Evolutionary conservation across 2,329 filamentous ascomycete genomes (phyloP).

Genomic region (Nannizziopsis arthrosporioides): DNA sequence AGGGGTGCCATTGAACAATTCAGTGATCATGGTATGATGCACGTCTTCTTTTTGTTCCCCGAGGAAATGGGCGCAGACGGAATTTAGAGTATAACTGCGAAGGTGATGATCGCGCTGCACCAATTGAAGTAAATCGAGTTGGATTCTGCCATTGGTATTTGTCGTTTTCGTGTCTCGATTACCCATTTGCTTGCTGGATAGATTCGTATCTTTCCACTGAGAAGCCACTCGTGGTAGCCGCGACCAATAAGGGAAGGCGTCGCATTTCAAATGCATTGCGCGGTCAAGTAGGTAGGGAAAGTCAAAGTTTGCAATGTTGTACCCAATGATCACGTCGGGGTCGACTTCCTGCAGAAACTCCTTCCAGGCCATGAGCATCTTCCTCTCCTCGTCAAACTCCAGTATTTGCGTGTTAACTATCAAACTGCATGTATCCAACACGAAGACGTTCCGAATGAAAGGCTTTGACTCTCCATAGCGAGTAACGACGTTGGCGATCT

Average conservation of each 20-base stretch:
- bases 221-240: constrained; percentile 62
- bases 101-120: constrained; percentile 91
- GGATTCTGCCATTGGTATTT: constrained; percentile 86
- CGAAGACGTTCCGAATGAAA: constrained; percentile 94
- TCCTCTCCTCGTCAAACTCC: constrained; percentile 66
- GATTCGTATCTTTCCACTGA: constrained; percentile 64
- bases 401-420: constrained; percentile 93
- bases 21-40: constrained; percentile 98
- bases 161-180: constrained; percentile 88
- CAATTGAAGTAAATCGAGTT: constrained; percentile 86
- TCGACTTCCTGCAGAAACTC: constrained; percentile 83
- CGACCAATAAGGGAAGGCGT: constrained; percentile 76
- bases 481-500: constrained; percentile 94
- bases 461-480: constrained; percentile 90
- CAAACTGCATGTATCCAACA: constrained; percentile 76
- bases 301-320: constrained; percentile 98
- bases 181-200: constrained; percentile 97
- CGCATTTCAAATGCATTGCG: constrained; percentile 69
- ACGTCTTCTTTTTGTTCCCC: constrained; percentile 98
- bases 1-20: constrained; percentile 89
- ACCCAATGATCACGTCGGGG: constrained; percentile 94
- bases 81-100: constrained; percentile 93
- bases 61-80: constrained; percentile 85
- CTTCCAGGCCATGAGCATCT: constrained; percentile 88
- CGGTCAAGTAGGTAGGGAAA: constrained; percentile 90